Evolutionary conservation across 2,329 filamentous ascomycete genomes (phyloP), one percentile per base, ranked within the genome.

Genomic region (Phyllosticta paracitricarpa): DNA sequence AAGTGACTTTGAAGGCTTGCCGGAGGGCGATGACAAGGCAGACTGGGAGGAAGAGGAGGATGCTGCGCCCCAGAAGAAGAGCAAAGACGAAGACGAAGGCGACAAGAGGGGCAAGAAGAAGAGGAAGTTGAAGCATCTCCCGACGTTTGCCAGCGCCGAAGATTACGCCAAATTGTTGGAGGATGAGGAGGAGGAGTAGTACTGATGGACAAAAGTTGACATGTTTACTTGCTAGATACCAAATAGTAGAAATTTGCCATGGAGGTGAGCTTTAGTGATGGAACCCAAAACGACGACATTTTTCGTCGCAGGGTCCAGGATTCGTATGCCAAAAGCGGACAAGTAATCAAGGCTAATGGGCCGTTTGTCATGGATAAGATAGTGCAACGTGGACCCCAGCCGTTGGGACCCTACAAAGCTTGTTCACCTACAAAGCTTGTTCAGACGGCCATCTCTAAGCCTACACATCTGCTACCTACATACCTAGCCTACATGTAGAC

Each of bases 101-200:
- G 54, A 75, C 17, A 73, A 74, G 66, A 70, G 77, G 24, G 73
- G 72, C 22, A 82, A 84, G 72, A 89, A 89, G 77, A 87, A 83
- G 77, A 91, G 87, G 81, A 90, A 90, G 78, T 80, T 97, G 74
- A 96, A 91, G 82, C 85, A 85, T 65, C 79, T 99, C 67, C 94
- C 94, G 6, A 95, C 86, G 40, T 99, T 99, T 78, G 94, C 95
- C 22, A 95, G 90, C 33, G 88, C 83, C 33, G 94, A 97, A 60
- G 94, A 97, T 72, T 99, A 97, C 74, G 93, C 91, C 17, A 89
- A 88, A 68, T 81, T 96, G 77, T 76, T 96, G 72, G 89, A 81
- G 3, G 82, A 84, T 65, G 89, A 94, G 58, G 85, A 86, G 25
- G 59, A 61, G 58, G 85, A 86, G 25, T 55, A 61, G 28, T 61